These are phyloP conservation scores for Helicocarpus griseus DNA, from an alignment of 2,329 filamentous ascomycete species.

Conservation along the genomic window DNA sequence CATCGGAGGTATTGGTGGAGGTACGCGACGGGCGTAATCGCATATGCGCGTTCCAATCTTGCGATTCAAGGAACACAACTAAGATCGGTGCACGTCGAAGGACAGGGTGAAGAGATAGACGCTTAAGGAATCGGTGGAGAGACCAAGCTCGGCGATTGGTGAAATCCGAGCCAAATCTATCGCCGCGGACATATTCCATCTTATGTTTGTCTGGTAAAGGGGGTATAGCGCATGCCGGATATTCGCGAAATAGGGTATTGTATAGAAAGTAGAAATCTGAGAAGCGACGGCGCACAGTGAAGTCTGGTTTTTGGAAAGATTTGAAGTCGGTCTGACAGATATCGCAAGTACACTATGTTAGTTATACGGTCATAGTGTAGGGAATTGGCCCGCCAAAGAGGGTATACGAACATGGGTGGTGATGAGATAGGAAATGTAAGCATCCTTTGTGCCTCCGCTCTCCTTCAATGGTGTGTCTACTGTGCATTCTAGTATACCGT, in stretches of 20 bases:
- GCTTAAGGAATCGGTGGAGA: constrained; percentile 79
- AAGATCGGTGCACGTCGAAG: constrained; percentile 74
- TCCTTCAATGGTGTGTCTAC: constrained; percentile 84
- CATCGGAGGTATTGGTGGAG: constrained; percentile 38
- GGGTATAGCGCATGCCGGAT: constrained; percentile 82
- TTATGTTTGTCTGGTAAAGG: constrained; percentile 97
- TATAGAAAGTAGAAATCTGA: constrained; percentile 97
- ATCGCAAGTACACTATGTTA: constrained; percentile 3
- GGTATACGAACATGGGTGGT: constrained; percentile 63
- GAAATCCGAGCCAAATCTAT: constrained; percentile 90
- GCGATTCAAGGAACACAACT: constrained; percentile 81
- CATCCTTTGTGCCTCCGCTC: constrained; percentile 91
- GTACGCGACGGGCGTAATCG: constrained; percentile 60
- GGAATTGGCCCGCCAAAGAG: neutral
- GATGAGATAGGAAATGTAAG: constrained; percentile 91
- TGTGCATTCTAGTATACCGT: constrained; percentile 71
- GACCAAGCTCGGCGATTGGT: constrained; percentile 81
- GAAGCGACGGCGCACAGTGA: constrained; percentile 78
- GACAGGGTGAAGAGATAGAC: constrained; percentile 78
- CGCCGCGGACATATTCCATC: constrained; percentile 95
- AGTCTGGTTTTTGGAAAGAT: constrained; percentile 74
- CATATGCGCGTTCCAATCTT: constrained; percentile 97
- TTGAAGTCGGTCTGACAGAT: constrained; percentile 75
- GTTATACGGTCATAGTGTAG: neutral
- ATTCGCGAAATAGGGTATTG: constrained; percentile 79